Evolutionary conservation across 345 rosid genomes (phyloP), one percentile per base, ranked within the genome.

Genomic region (Lepidium sativum): DNA sequence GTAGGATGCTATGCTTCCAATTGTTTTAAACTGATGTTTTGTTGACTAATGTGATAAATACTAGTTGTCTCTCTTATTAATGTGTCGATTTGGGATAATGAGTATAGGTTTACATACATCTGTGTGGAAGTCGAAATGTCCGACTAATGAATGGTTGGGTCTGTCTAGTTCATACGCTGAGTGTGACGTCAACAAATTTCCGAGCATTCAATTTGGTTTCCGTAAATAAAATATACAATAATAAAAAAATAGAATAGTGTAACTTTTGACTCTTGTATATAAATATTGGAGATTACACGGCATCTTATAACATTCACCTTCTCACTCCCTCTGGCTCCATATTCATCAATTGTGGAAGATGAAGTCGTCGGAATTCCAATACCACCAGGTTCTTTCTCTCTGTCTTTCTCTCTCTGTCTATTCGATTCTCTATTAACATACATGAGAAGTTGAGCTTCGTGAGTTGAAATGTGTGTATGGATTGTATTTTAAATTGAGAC

Each of bases 301-400:
- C 14, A 21, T 25, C 27, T 40, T 12, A 9, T 3, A 38, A 14
- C 20, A 35, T 25, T 15, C 18, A 59, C 11, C 34, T 2, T 53
- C n/a, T 51, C 42, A 15, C 12, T 54, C 15, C 44, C 64, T 33
- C 54, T 51, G 4, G 2, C 55, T 33, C 51, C 7, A 4, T 43
- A 40, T 41, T 27, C 0, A 13, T 13, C 17, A 44, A 10, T 31
- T 18, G n/a, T 8, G 8, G 7, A 44, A 17, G 20, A 70, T 71
- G 65, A 64, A 64, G 60, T 56, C 65, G 32, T 63, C 70, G 1
- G 75, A 64, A 37, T 56, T 47, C 38, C 45, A 48, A 15, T 71
- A 71, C 60, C 45, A 64, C n/a, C 59, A 71, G 75, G 75, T 71
- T 44, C 9, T 14, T 13, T 53, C 23, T 41, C 11, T 11, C 9